phyloP scores from a whole-genome alignment of 1,284 basidiomycete species.

The Trichosporon sp. region DNA sequence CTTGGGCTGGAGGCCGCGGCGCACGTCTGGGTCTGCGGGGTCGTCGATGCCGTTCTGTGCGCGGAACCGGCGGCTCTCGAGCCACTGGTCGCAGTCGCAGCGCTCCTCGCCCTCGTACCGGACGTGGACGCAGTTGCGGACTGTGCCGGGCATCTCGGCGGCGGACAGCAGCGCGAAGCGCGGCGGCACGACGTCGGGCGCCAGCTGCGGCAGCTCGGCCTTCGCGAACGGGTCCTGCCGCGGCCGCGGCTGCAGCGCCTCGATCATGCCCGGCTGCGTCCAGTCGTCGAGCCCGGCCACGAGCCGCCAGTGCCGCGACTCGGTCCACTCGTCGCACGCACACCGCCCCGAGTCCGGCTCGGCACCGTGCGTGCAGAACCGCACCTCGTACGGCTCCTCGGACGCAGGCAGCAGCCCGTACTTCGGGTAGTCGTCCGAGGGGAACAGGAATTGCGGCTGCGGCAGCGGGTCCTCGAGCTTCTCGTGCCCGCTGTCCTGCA shows the following conservation, averaged over 20 bases:
- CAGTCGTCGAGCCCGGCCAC: neutral
- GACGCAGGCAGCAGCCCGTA: neutral
- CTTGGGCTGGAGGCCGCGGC: neutral
- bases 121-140: neutral
- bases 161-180: neutral
- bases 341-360: neutral
- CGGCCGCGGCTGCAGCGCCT: neutral
- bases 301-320: neutral
- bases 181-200: neutral
- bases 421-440: neutral
- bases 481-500: neutral
- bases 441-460: neutral
- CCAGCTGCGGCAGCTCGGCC: neutral
- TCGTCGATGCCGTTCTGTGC: neutral
- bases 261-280: neutral
- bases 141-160: neutral
- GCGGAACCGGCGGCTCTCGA: neutral
- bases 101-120: neutral
- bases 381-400: neutral
- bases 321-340: neutral
- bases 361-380: neutral
- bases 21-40: neutral
- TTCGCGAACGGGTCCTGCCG: neutral
- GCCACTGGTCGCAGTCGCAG: slow-evolving; percentile 1
- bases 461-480: neutral